Evolutionary conservation across 2,329 filamentous ascomycete species (phyloP), one percentile per base, ranked within the genome.

Genomic region (Colletotrichum gigasporum): DNA sequence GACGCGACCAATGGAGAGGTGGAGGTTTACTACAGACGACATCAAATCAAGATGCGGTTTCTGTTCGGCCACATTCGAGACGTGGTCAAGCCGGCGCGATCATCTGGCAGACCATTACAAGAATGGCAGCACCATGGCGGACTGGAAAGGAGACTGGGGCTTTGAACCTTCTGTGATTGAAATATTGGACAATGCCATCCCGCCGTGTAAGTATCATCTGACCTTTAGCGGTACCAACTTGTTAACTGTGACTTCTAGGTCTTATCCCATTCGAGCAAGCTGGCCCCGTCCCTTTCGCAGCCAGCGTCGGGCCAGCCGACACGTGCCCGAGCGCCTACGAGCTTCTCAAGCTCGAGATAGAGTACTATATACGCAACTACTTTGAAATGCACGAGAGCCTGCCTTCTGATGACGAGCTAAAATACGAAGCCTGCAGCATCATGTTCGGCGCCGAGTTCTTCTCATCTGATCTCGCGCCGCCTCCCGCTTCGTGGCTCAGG

Each of bases 111-210:
- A 78, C 2, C 80, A 82, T 61, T 82, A 81, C 28, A 79, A 78
- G 45, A 71, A 70, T 0, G 79, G 79, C 1, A 74, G 72, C 44
- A 77, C 71, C 14, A 82, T 82, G 79, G 73, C 72, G n/a, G 75
- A 81, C 26, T 82, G 80, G 80, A 73, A 77, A 41, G 80, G 80
- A 12, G 76, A 78, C 47, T 79, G 79, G 75, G 79, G 79, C 2
- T 79, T 82, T 22, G 77, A 80, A 22, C 60, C 68, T 1, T 61
- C 69, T 0, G 72, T 79, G 0, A 65, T 76, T 20, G 73, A 76
- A 9, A 75, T 78, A 60, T 70, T 80, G 2, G 78, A 80, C 53
- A 79, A 80, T 44, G 72, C 77, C n/a, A 78, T 81, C 55, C 76
- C 78, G 16, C 78, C 79, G 1, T 80, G 77, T 78, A 70, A n/a